Percentiles rank a stretch among this genome's conserved stretches.
These are phyloP conservation scores for Linderina pennispora DNA, from an alignment of 192 early-diverging fungal genomes.

Conservation along the genomic window DNA sequence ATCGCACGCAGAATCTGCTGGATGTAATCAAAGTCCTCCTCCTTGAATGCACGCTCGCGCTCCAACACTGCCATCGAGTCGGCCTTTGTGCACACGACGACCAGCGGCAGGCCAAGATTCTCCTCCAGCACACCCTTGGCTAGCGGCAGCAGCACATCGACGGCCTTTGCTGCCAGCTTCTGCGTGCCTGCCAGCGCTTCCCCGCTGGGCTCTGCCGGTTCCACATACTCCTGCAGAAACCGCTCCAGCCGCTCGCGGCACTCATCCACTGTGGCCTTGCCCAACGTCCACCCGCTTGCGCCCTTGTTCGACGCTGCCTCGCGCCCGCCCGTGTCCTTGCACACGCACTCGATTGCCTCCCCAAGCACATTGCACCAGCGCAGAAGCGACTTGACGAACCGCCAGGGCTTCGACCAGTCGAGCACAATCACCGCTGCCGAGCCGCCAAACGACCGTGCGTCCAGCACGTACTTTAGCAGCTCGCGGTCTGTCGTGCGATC, in stretches of 20 bases:
- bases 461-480: slow-evolving; percentile 67
- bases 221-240: slow-evolving; percentile 65
- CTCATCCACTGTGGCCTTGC: slow-evolving; percentile 64
- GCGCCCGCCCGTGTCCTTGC: slow-evolving; percentile 21
- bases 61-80: slow-evolving; percentile 72
- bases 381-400: slow-evolving; percentile 72
- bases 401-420: slow-evolving; percentile 90
- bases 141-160: slow-evolving; percentile 60
- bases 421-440: slow-evolving; percentile 70
- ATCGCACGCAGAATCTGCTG: slow-evolving; percentile 87
- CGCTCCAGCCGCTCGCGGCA: slow-evolving; percentile 62
- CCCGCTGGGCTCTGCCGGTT: slow-evolving; percentile 31
- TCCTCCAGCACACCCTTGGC: slow-evolving; percentile 70
- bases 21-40: slow-evolving; percentile 94
- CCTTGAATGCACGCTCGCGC: slow-evolving; percentile 75
- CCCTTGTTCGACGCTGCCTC: slow-evolving; percentile 33
- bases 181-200: slow-evolving; percentile 1
- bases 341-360: slow-evolving; percentile 48
- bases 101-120: slow-evolving; percentile 84
- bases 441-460: slow-evolving; percentile 54
- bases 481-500: slow-evolving; percentile 60
- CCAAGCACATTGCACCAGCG: slow-evolving; percentile 72
- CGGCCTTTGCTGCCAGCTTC: slow-evolving; percentile 1
- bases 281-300: slow-evolving; percentile 53
- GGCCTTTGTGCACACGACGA: slow-evolving; percentile 81